phyloP scores from a whole-genome alignment of 1,284 basidiomycete species.

The Ustilago loliicola region DNA sequence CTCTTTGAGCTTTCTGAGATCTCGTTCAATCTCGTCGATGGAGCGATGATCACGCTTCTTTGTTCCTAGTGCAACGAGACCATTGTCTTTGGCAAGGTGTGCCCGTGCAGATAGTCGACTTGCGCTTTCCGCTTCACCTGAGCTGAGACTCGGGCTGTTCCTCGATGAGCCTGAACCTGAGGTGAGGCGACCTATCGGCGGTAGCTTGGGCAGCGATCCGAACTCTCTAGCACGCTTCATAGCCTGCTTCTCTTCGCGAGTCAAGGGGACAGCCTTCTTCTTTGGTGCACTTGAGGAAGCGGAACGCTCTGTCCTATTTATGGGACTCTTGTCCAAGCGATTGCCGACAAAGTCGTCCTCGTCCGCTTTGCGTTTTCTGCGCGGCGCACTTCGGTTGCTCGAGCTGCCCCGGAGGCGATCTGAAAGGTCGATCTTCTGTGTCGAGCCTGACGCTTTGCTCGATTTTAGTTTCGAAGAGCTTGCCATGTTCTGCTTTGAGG shows the following conservation, averaged over 20 bases:
- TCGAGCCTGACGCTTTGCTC: slow-evolving; percentile 27
- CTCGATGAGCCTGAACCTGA: slow-evolving; percentile 19
- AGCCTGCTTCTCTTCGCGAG: slow-evolving; percentile 57
- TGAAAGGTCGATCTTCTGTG: slow-evolving; percentile 43
- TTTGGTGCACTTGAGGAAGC: slow-evolving; percentile 21
- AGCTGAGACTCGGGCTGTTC: slow-evolving; percentile 16
- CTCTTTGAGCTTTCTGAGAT: slow-evolving; percentile 46
- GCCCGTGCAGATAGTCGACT: slow-evolving; percentile 16
- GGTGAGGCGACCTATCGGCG: slow-evolving; percentile 21
- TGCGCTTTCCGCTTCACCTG: slow-evolving; percentile 16
- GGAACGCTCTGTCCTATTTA: slow-evolving; percentile 13
- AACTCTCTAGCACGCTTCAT: slow-evolving; percentile 47
- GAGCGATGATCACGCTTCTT: slow-evolving; percentile 53
- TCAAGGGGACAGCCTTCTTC: slow-evolving; percentile 40
- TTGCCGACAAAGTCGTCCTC: slow-evolving; percentile 55
- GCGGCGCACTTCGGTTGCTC: slow-evolving; percentile 4
- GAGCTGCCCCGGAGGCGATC: slow-evolving; percentile 18
- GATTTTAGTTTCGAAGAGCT: slow-evolving; percentile 8
- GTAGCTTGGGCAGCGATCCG: slow-evolving; percentile 29
- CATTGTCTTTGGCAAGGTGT: slow-evolving; percentile 25
- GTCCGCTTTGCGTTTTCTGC: slow-evolving; percentile 40
- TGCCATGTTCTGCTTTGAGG: slow-evolving; percentile 5
- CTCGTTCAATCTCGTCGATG: slow-evolving; percentile 61
- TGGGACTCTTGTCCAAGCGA: slow-evolving; percentile 29
- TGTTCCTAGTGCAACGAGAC: slow-evolving; percentile 48